Percentiles rank a stretch among this genome's conserved stretches.
Evolutionary conservation across 345 rosid species (phyloP).

Genomic region (Rhodamnia argentea): DNA sequence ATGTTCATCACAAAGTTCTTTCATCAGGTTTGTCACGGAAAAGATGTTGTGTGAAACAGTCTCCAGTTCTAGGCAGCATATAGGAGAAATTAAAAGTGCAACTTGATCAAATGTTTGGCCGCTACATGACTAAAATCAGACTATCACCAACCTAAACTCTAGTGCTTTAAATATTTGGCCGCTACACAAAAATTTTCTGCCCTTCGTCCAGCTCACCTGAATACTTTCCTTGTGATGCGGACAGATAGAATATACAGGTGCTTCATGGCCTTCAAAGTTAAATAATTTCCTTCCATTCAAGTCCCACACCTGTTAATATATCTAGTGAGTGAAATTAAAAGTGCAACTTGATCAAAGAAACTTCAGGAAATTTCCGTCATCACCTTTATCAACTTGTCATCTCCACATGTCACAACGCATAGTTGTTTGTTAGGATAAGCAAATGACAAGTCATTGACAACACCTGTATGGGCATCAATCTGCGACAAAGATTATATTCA

Average conservation of each 20-base stretch:
- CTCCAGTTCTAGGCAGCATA: neutral
- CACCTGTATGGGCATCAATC: slow-evolving; percentile 67
- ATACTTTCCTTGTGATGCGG: slow-evolving; percentile 30
- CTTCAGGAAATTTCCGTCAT: neutral
- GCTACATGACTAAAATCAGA: neutral
- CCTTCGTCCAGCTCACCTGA: slow-evolving; percentile 8
- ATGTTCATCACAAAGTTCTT: neutral
- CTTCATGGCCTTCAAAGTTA: slow-evolving; percentile 31
- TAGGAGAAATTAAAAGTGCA: no score
- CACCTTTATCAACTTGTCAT: slow-evolving; percentile 55
- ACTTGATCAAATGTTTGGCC: no score
- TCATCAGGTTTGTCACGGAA: neutral
- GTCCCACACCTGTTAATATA: slow-evolving; percentile 23
- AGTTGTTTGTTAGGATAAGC: slow-evolving; percentile 45
- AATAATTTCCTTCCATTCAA: slow-evolving; percentile 17
- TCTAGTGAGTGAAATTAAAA: neutral
- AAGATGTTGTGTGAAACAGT: neutral
- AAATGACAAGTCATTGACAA: slow-evolving; percentile 54
- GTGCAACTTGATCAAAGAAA: neutral
- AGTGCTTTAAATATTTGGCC: neutral
- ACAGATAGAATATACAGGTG: slow-evolving; percentile 25
- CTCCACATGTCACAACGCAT: slow-evolving; percentile 53
- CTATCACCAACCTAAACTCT: neutral
- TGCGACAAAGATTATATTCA: slow-evolving; percentile 1
- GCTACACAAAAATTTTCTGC: neutral